Percentiles rank a stretch among this genome's conserved stretches.
phyloP scores from a whole-genome alignment of 2,329 filamentous ascomycete species.

The Aspergillus phoenicis region DNA sequence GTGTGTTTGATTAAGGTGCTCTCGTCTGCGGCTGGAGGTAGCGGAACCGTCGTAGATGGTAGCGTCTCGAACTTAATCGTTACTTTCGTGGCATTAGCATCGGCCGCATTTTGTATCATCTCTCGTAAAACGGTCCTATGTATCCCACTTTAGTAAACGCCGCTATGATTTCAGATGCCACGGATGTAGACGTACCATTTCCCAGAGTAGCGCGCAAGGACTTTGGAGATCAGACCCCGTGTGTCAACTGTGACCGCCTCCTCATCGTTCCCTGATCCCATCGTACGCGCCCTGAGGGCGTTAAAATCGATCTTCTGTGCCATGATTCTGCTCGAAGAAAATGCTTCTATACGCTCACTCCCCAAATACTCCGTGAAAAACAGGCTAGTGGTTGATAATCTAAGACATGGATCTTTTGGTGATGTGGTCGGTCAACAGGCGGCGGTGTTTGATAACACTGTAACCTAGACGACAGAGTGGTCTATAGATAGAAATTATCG shows the following conservation, averaged over 20 bases:
- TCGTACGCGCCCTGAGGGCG: conserved; percentile 79
- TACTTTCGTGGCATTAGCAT: conserved; percentile 87
- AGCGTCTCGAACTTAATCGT: conserved; percentile 89
- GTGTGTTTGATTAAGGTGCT: conserved; percentile 79
- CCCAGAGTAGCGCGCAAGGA: conserved; percentile 91
- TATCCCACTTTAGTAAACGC: conserved; percentile 18
- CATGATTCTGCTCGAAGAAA: conserved; percentile 50
- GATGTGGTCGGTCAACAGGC: background rate
- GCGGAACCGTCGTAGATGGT: conserved; percentile 75
- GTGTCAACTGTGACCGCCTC: conserved; percentile 98
- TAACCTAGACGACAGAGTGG: conserved; percentile 1
- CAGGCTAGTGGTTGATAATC: background rate
- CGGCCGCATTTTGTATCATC: conserved; percentile 96
- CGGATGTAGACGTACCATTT: conserved; percentile 71
- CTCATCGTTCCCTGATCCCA: conserved; percentile 84
- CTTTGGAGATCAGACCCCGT: conserved; percentile 94
- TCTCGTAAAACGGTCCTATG: conserved; percentile 72
- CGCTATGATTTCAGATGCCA: conserved; percentile 23
- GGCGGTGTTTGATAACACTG: background rate
- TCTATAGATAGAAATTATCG: background rate
- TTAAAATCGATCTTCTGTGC: conserved; percentile 68
- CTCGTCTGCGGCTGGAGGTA: conserved; percentile 65
- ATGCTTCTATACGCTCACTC: background rate
- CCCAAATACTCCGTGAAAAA: background rate
- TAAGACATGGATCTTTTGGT: background rate